Conservation (phyloP, 176 grass and related monocot genomes). For the Phyllostachys edulis region DNA sequence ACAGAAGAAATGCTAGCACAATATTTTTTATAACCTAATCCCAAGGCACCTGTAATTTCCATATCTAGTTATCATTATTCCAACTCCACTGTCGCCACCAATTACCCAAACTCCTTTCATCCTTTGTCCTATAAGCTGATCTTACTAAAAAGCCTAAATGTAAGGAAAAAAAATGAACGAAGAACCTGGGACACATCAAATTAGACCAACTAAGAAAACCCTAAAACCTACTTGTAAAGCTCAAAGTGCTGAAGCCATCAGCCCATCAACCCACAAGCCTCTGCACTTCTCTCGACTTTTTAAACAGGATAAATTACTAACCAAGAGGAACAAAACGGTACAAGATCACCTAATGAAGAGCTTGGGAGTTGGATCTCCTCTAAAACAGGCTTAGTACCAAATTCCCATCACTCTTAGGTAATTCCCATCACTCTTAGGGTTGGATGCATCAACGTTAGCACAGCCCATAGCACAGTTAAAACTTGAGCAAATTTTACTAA, state of each 20-base stretch:
- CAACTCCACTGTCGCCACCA: background rate
- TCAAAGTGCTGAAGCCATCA: background rate
- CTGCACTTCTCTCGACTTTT: background rate
- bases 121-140: background rate
- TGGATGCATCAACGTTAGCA: background rate
- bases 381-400: background rate
- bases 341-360: background rate
- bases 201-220: slow-evolving; percentile 5
- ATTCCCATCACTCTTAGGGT: background rate
- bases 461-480: background rate
- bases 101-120: background rate
- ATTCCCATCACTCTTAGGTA: background rate
- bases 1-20: background rate
- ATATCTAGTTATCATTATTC: background rate
- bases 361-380: background rate
- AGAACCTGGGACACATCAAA: background rate
- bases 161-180: background rate
- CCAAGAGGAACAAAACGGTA: background rate
- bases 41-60: background rate
- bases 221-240: slow-evolving; percentile 11
- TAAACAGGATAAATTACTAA: background rate
- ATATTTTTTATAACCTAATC: background rate
- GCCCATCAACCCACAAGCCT: background rate
- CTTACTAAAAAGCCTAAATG: background rate
- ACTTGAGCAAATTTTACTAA: background rate